Percentiles rank a stretch among this genome's conserved stretches.
These are phyloP conservation scores for Lagenidium sp. DNA, from an alignment of 352 stramenopile genomes.

Conservation along the genomic window DNA sequence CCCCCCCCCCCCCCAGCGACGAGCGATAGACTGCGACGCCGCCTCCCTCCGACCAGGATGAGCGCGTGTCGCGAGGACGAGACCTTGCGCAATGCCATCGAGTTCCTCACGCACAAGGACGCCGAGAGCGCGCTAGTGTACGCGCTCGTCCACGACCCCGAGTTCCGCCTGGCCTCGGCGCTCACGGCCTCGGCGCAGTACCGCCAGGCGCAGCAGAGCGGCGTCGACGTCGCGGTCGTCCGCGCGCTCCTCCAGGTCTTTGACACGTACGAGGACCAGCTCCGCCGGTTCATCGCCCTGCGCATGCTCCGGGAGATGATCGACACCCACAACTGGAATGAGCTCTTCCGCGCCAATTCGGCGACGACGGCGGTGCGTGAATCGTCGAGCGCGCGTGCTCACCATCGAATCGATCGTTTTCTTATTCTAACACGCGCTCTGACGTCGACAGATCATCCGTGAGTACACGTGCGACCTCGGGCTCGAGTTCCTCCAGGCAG, in stretches of 20 bases:
- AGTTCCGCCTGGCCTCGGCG: constrained; percentile 63
- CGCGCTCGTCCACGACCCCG: constrained; percentile 66
- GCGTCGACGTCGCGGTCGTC: constrained; percentile 44
- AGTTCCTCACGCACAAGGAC: constrained; percentile 56
- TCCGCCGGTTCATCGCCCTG: constrained; percentile 51
- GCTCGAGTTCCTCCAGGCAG: constrained; percentile 48
- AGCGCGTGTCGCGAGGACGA: too few species aligned
- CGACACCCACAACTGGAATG: constrained; percentile 73
- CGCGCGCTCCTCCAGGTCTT: constrained; percentile 68
- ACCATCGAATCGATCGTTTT: too few species aligned
- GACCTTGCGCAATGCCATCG: constrained; percentile 53
- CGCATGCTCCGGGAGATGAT: constrained; percentile 77
- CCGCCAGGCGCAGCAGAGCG: constrained; percentile 9
- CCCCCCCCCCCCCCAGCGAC: too few species aligned
- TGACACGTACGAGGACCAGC: constrained; percentile 60
- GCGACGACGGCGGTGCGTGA: constrained; percentile 45
- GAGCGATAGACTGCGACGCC: too few species aligned
- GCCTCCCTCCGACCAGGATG: too few species aligned
- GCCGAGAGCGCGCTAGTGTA: constrained; percentile 60
- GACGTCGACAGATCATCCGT: constrained; percentile 52
- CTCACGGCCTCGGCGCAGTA: constrained; percentile 23
- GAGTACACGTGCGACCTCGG: constrained; percentile 73
- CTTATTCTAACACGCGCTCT: too few species aligned
- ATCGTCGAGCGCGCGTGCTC: too few species aligned
- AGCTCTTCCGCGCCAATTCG: constrained; percentile 77